These are phyloP conservation scores for Syzygium malaccense DNA, from an alignment of 441 rosid genomes.

Conservation along the genomic window DNA sequence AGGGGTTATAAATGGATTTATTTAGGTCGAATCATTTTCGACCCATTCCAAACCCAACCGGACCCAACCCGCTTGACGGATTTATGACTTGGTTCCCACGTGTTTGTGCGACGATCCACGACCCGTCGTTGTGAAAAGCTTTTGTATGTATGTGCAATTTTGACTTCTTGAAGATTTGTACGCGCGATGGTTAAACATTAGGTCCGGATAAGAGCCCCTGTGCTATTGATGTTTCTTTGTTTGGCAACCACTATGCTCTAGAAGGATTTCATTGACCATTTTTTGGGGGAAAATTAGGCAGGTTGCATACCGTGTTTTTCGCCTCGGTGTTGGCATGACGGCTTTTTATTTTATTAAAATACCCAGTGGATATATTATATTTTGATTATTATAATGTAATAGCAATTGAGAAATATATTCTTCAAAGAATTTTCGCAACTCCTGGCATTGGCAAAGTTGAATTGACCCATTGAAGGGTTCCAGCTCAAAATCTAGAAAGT, in stretches of 20 bases:
- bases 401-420: background rate
- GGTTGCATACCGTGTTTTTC: background rate
- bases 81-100: no score
- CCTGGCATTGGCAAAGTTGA: background rate
- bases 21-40: no score
- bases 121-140: rapidly evolving
- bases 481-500: background rate
- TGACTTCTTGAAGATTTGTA: rapidly evolving
- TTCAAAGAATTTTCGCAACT: no score
- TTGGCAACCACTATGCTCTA: background rate
- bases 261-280: background rate
- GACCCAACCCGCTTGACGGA: no score
- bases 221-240: background rate
- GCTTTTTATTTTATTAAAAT: background rate
- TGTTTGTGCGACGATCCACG: rapidly evolving
- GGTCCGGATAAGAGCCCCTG: rapidly evolving
- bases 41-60: no score
- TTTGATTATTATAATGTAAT: background rate
- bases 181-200: background rate
- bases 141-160: background rate
- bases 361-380: background rate
- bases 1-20: no score
- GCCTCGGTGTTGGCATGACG: background rate
- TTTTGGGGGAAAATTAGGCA: background rate
- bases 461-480: background rate